Evolutionary conservation across 257 asterid genomes (phyloP).

Genomic region (Eustoma russellianum): DNA sequence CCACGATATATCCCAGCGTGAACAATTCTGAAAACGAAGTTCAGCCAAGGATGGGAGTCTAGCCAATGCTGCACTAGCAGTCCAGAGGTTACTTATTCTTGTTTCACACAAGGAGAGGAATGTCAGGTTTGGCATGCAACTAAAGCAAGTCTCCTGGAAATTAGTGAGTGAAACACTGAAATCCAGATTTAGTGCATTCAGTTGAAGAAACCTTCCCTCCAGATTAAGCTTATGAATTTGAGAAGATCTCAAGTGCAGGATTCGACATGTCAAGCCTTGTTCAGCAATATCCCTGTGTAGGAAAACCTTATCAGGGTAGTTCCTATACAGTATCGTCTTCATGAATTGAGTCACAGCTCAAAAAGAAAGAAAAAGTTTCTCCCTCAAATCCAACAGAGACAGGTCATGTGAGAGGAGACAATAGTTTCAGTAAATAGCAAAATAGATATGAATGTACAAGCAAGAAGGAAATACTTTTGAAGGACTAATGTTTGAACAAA

Average conservation of each 20-base stretch:
- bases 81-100: slow-evolving; percentile 80
- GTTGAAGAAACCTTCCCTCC: slow-evolving; percentile 52
- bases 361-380: no score
- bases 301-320: slow-evolving; percentile 14
- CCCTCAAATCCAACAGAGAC: no score
- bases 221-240: slow-evolving; percentile 77
- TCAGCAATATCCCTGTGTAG: slow-evolving; percentile 72
- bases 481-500: no score
- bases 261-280: slow-evolving; percentile 66
- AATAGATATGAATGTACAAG: no score
- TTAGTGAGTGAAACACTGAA: slow-evolving; percentile 77
- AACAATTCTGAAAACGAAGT: slow-evolving; percentile 67
- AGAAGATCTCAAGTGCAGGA: slow-evolving; percentile 59
- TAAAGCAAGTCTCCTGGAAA: slow-evolving; percentile 76
- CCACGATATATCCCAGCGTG: slow-evolving; percentile 25
- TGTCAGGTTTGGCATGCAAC: slow-evolving; percentile 72
- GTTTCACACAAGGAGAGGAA: slow-evolving; percentile 80
- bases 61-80: slow-evolving; percentile 67
- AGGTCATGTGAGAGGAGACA: no score
- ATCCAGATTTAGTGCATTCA: slow-evolving; percentile 74
- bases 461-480: no score
- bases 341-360: no score
- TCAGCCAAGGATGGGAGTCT: slow-evolving; percentile 71
- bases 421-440: no score
- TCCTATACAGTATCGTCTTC: no score